Percentiles rank a stretch among this genome's conserved stretches.
Conservation (phyloP, 2,329 filamentous ascomycete genomes). For the Mycosphaerelloides madeirae region DNA sequence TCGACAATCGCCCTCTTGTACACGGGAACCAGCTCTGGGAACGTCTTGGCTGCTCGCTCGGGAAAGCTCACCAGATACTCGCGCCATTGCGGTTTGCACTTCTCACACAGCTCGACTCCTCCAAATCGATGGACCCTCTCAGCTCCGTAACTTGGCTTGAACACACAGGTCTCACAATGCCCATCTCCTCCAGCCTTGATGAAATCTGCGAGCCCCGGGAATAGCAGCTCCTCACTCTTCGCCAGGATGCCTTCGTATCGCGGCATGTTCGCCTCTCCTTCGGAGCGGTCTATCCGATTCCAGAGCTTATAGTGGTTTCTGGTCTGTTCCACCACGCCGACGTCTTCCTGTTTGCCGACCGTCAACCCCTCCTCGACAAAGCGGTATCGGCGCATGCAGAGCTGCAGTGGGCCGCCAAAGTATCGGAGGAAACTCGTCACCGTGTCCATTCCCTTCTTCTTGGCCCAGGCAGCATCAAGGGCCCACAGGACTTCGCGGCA, state of each 20-base stretch:
- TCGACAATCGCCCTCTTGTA: neutral
- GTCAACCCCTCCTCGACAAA: slow-evolving; percentile 33
- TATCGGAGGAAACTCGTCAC: slow-evolving; percentile 28
- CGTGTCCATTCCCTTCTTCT: neutral
- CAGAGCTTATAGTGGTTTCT: slow-evolving; percentile 32
- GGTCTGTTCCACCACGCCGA: slow-evolving; percentile 21
- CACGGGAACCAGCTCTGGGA: neutral
- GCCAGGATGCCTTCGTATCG: slow-evolving; percentile 8
- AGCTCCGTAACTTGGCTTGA: neutral
- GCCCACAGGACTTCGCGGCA: slow-evolving; percentile 33
- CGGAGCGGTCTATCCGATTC: slow-evolving; percentile 23
- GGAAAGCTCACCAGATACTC: neutral
- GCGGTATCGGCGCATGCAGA: slow-evolving; percentile 35
- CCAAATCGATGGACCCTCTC: neutral
- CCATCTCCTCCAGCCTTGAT: slow-evolving; percentile 3
- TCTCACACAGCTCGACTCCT: neutral
- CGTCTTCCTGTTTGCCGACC: slow-evolving; percentile 27
- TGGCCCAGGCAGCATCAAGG: slow-evolving; percentile 27
- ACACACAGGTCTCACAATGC: neutral
- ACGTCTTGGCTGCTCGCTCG: neutral
- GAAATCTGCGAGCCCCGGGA: slow-evolving; percentile 6
- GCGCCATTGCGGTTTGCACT: neutral
- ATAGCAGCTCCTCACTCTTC: slow-evolving; percentile 5
- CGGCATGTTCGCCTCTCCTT: neutral
- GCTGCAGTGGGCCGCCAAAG: slow-evolving; percentile 33